phyloP scores from a whole-genome alignment of 176 grass and related monocot species.

The Tillandsia fasciculata region DNA sequence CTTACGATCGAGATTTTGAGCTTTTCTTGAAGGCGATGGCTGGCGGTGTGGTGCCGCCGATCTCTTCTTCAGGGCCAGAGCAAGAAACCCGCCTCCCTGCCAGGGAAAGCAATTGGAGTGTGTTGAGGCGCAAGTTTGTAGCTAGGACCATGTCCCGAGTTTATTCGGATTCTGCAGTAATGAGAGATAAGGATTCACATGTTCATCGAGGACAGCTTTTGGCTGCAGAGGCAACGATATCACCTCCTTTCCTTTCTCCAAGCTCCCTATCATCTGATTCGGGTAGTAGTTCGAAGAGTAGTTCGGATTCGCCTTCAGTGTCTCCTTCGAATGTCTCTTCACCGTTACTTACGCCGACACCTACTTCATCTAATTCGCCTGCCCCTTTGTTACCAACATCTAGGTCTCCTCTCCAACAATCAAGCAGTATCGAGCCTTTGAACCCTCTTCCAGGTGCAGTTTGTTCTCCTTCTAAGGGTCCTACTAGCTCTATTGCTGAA shows the following conservation, averaged over 20 bases:
- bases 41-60: slow-evolving; percentile 79
- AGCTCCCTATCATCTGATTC: slow-evolving; percentile 82
- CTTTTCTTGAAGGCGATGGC: slow-evolving; percentile 70
- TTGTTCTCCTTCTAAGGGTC: slow-evolving; percentile 38
- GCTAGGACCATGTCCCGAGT: slow-evolving; percentile 32
- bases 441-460: slow-evolving; percentile 30
- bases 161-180: slow-evolving; percentile 62
- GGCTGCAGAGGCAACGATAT: slow-evolving; percentile 38
- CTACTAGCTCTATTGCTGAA: slow-evolving; percentile 68
- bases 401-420: slow-evolving; percentile 55
- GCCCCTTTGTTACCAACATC: slow-evolving; percentile 42
- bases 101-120: slow-evolving; percentile 88
- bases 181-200: slow-evolving; percentile 43
- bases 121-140: slow-evolving; percentile 62
- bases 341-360: slow-evolving; percentile 45
- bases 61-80: slow-evolving; percentile 54
- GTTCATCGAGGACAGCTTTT: slow-evolving; percentile 33
- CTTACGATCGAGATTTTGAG: slow-evolving; percentile 82
- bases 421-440: slow-evolving; percentile 37
- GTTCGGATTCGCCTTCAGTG: slow-evolving; percentile 78
- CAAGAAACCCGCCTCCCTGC: slow-evolving; percentile 78
- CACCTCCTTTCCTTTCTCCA: slow-evolving; percentile 84
- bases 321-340: slow-evolving; percentile 74
- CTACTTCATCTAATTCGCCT: slow-evolving; percentile 49
- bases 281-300: slow-evolving; percentile 71